These are phyloP conservation scores for Rhodotorula kratochvilovae DNA, from an alignment of 768 basidiomycete species.

Conservation along the genomic window DNA sequence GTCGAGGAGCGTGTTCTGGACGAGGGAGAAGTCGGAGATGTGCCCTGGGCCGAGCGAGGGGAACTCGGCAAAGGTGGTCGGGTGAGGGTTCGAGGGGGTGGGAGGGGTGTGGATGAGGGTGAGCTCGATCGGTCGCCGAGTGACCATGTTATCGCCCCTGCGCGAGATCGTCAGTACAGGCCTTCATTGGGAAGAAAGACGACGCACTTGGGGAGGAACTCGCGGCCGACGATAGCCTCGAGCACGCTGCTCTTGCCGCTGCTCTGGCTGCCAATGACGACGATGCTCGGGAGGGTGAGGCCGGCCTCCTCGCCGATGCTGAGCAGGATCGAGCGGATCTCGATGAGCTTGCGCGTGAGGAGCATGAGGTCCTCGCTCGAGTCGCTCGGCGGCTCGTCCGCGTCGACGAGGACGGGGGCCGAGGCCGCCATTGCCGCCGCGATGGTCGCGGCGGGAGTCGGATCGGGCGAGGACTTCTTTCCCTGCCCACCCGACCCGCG, in stretches of 20 bases:
- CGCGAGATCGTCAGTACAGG: not conserved
- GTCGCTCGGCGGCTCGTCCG: conserved; percentile 42
- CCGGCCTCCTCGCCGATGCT: conserved; percentile 93
- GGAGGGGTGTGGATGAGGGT: conserved; percentile 88
- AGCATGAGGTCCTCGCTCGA: conserved; percentile 83
- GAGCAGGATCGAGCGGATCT: conserved; percentile 88
- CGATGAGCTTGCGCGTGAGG: conserved; percentile 89
- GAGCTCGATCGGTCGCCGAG: conserved; percentile 93
- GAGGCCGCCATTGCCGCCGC: conserved; percentile 21
- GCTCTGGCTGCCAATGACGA: conserved; percentile 96
- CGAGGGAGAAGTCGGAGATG: conserved; percentile 82
- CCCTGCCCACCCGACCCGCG: not conserved
- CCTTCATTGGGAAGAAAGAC: not conserved
- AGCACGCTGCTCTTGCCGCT: conserved; percentile 97
- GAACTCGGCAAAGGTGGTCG: conserved; percentile 84
- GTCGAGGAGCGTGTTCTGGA: conserved; percentile 88
- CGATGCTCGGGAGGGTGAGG: conserved; percentile 91
- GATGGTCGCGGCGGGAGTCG: not conserved
- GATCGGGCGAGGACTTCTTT: not conserved
- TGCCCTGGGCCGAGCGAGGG: conserved; percentile 77
- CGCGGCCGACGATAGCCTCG: conserved; percentile 94
- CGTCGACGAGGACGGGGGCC: conserved; percentile 11
- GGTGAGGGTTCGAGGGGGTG: conserved; percentile 55
- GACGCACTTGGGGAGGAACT: conserved; percentile 93
- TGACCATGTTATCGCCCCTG: conserved; percentile 99